phyloP scores from a whole-genome alignment of 805 yeast genomes.

The Myxozyma geophila region DNA sequence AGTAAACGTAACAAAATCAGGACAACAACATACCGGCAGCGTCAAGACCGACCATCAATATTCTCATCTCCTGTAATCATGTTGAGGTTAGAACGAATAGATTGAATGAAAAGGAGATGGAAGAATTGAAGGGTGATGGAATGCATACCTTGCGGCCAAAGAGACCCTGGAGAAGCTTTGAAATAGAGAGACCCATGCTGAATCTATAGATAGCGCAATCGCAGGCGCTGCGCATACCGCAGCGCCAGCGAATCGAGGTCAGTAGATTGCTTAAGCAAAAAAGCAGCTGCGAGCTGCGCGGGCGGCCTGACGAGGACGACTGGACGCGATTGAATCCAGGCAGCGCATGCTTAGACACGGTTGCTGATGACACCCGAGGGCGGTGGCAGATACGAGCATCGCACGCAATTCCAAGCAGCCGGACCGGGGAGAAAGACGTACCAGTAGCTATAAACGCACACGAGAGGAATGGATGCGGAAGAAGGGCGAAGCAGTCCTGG shows the following conservation, averaged over 20 bases:
- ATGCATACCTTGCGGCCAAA: slow-evolving; percentile 83
- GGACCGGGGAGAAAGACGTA: background rate
- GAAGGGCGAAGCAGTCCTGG: background rate
- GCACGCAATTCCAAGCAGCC: background rate
- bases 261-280: background rate
- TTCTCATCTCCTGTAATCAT: slow-evolving; percentile 47
- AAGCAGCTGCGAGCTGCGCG: background rate
- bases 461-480: background rate
- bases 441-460: background rate
- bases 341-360: background rate
- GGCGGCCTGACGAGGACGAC: background rate
- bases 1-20: slow-evolving; percentile 5
- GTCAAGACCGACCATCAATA: slow-evolving; percentile 89
- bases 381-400: slow-evolving; percentile 6
- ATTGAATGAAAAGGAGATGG: background rate
- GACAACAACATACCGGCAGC: slow-evolving; percentile 71
- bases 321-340: background rate
- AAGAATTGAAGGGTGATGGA: background rate
- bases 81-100: background rate
- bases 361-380: background rate
- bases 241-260: slow-evolving; percentile 7
- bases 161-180: slow-evolving; percentile 91
- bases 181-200: slow-evolving; percentile 91
- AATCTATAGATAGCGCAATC: slow-evolving; percentile 7
- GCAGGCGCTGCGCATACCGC: background rate